Conservation (phyloP, 2,329 filamentous ascomycete genomes). For the Colletotrichum lentis region DNA sequence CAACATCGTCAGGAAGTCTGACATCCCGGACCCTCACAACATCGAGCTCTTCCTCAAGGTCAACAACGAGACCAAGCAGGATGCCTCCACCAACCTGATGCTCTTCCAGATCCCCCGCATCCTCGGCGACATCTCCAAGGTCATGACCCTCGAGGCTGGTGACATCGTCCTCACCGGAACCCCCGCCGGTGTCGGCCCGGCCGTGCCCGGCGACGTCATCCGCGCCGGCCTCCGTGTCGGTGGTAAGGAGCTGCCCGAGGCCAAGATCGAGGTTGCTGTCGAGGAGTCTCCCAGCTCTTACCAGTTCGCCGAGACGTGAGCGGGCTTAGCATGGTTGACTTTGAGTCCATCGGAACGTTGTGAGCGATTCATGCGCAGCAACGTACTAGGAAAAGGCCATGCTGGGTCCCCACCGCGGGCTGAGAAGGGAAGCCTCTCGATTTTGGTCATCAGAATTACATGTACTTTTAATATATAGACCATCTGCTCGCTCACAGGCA, state of each 20-base stretch:
- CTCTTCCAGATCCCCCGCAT: conserved; percentile 89
- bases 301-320: conserved; percentile 75
- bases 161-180: conserved; percentile 97
- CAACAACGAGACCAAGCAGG: conserved; percentile 80
- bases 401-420: not conserved
- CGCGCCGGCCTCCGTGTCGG: conserved; percentile 80
- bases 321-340: not conserved
- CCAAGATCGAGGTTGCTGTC: conserved; percentile 82
- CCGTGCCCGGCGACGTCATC: conserved; percentile 87
- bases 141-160: conserved; percentile 92
- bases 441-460: conserved; percentile 15
- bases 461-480: conserved; percentile 29
- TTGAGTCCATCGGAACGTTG: not conserved
- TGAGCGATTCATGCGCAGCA: conserved; percentile 1
- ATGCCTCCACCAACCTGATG: conserved; percentile 92
- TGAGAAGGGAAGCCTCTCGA: not conserved
- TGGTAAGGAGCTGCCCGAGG: conserved; percentile 85
- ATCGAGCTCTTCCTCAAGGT: conserved; percentile 86
- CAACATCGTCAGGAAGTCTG: conserved; percentile 78
- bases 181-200: conserved; percentile 91
- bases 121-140: conserved; percentile 88
- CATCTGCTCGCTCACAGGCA: conserved; percentile 26
- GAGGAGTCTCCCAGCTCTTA: conserved; percentile 82
- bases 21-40: conserved; percentile 86
- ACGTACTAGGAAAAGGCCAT: not conserved